Percentiles rank a stretch among this genome's conserved stretches.
Conservation (phyloP, 2,329 filamentous ascomycete species). For the Trichoderma asperellum region DNA sequence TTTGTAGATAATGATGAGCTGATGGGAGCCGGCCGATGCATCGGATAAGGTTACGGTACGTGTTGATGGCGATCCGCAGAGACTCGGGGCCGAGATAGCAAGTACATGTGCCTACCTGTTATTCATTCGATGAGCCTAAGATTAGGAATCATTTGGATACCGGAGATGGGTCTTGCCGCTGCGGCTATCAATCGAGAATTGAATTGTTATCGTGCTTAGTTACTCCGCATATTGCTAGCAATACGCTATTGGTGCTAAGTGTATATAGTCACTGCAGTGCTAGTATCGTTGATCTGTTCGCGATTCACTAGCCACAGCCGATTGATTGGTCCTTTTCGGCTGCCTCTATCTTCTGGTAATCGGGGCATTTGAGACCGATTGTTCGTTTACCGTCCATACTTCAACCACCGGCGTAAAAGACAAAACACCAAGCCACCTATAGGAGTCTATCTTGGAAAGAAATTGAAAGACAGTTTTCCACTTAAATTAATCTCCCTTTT, state of each 20-base stretch:
- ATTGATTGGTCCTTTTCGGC: not conserved
- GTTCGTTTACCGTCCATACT: not conserved
- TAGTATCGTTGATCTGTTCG: not conserved
- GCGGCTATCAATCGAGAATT: not conserved
- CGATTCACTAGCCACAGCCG: slow-evolving; percentile 1
- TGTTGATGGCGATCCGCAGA: not conserved
- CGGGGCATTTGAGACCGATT: not conserved
- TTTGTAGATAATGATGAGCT: not conserved
- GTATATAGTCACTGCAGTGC: not conserved
- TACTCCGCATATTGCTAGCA: not conserved
- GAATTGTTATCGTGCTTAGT: not conserved
- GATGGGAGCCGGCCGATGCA: slow-evolving; percentile 13
- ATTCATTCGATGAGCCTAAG: not conserved
- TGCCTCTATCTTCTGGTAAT: not conserved
- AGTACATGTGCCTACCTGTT: not conserved
- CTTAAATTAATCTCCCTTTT: not conserved
- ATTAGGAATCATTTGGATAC: not conserved
- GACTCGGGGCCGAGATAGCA: not conserved
- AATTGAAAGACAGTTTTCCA: not conserved
- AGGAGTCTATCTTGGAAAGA: not conserved
- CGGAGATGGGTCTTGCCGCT: not conserved
- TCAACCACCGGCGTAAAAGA: not conserved
- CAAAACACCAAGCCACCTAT: too few species aligned
- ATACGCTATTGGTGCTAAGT: not conserved
- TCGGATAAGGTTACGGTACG: not conserved